Percentiles rank a stretch among this genome's conserved stretches.
Evolutionary conservation across 208 protist genomes (phyloP).

Genomic region (Tritrichomonas musculus): DNA sequence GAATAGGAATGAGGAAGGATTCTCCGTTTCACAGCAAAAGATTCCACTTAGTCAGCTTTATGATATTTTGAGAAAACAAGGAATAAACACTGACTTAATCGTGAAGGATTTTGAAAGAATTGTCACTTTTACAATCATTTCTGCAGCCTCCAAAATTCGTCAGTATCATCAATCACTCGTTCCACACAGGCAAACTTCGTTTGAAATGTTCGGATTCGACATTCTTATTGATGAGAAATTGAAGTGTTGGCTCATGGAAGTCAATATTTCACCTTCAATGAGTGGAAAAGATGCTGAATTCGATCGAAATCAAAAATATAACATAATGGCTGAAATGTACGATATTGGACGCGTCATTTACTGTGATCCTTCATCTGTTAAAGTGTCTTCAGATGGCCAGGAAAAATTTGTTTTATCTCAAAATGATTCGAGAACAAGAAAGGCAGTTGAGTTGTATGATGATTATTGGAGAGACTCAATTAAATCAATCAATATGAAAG

Average conservation of each 20-base stretch:
- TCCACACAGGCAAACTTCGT: not conserved
- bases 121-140: not conserved
- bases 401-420: too few species aligned
- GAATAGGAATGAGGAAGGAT: not conserved
- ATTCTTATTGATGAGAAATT: constrained; percentile 42
- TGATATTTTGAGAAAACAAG: not conserved
- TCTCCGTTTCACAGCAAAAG: not conserved
- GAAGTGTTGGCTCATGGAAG: constrained; percentile 42
- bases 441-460: not conserved
- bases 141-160: not conserved
- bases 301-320: constrained; percentile 29
- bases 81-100: not conserved
- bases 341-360: not conserved
- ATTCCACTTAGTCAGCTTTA: not conserved
- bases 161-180: not conserved
- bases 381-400: too few species aligned
- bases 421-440: not conserved
- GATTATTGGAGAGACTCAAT: not conserved
- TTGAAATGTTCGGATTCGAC: constrained; percentile 48
- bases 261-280: constrained; percentile 45
- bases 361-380: not conserved
- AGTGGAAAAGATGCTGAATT: constrained; percentile 28
- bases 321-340: not conserved
- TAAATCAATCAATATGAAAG: not conserved
- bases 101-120: not conserved